Conservation (phyloP, 1,284 basidiomycete genomes). For the Cryptococcus jaspeensis region DNA sequence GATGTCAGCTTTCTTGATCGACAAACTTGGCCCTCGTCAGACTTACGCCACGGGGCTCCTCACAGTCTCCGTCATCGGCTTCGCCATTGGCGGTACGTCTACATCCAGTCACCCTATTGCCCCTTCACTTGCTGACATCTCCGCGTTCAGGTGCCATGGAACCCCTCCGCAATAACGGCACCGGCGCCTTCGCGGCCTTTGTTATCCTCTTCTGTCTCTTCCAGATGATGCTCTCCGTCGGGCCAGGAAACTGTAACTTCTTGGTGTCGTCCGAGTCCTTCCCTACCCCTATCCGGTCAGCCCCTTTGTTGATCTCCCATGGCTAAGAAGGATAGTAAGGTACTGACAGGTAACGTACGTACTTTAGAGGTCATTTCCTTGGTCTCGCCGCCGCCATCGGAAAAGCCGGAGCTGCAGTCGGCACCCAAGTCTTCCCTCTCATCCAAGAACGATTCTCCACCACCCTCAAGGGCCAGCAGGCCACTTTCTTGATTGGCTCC, state of each 20-base stretch:
- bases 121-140: not conserved
- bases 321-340: not conserved
- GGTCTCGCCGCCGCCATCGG: conserved; percentile 65
- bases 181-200: conserved; percentile 21
- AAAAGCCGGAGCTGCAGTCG: conserved; percentile 60
- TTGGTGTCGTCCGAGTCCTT: conserved; percentile 11
- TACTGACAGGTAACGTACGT: too few relatives aligned
- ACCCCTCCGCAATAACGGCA: conserved; percentile 11
- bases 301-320: too few relatives aligned
- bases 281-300: conserved; percentile 15
- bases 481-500: conserved; percentile 33
- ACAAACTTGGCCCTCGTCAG: conserved; percentile 64
- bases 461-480: conserved; percentile 31
- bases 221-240: conserved; percentile 15
- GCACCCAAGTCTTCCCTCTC: conserved; percentile 48
- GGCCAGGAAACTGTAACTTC: conserved; percentile 19
- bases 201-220: conserved; percentile 14
- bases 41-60: conserved; percentile 34
- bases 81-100: conserved; percentile 13
- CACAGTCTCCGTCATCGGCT: conserved; percentile 11
- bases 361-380: conserved; percentile 63
- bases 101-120: too few relatives aligned
- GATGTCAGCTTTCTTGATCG: conserved; percentile 66
- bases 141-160: conserved; percentile 11
- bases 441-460: conserved; percentile 22